Percentiles rank a stretch among this genome's conserved stretches.
Conservation (phyloP, 1,284 basidiomycete genomes). For the Psilocybe mexicana region DNA sequence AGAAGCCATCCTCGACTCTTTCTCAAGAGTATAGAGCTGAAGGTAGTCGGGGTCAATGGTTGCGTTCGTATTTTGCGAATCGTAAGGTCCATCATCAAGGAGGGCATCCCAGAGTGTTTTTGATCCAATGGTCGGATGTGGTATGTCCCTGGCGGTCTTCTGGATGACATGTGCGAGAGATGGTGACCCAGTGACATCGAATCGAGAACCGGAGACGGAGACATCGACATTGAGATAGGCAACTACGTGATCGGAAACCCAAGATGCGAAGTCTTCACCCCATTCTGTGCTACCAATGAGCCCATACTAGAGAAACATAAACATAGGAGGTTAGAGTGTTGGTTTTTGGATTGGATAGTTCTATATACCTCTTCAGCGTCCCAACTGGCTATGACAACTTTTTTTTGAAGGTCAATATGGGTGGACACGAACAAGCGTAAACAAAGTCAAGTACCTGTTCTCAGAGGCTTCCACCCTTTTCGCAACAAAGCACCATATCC, state of each 20-base stretch:
- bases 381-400: constrained; percentile 85
- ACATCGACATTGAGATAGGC: constrained; percentile 84
- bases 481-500: constrained; percentile 77
- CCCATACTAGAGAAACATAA: constrained; percentile 58
- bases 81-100: constrained; percentile 55
- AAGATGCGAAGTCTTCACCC: constrained; percentile 86
- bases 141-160: constrained; percentile 63
- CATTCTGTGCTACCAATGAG: constrained; percentile 88
- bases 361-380: constrained; percentile 82
- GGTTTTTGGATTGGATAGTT: too few species aligned
- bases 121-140: constrained; percentile 58
- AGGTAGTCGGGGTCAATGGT: constrained; percentile 33
- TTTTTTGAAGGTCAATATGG: constrained; percentile 11
- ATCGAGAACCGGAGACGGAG: constrained; percentile 70
- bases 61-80: constrained; percentile 21
- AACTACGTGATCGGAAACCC: constrained; percentile 79
- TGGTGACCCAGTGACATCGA: constrained; percentile 59
- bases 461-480: constrained; percentile 85
- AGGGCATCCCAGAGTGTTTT: constrained; percentile 70
- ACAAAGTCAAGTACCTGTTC: constrained; percentile 52
- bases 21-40: constrained; percentile 24
- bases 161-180: constrained; percentile 79
- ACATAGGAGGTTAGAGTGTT: too few species aligned
- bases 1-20: constrained; percentile 24
- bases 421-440: background rate